These are phyloP conservation scores for Mortierella sp. DNA, from an alignment of 371 early-diverging fungal genomes.

Conservation along the genomic window DNA sequence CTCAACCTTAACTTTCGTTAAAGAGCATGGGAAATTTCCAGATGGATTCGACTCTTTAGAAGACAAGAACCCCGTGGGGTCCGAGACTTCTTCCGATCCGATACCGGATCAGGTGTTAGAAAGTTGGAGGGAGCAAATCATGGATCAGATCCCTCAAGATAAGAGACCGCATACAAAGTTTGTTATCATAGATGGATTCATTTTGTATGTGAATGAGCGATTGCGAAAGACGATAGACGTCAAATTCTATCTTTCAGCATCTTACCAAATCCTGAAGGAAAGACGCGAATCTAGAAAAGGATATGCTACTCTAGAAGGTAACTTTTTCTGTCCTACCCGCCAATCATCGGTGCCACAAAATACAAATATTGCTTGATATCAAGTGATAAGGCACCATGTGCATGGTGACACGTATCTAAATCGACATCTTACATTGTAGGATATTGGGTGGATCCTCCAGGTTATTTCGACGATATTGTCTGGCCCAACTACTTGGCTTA, in stretches of 20 bases:
- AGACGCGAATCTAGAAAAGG: slow-evolving; percentile 78
- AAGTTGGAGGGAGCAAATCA: slow-evolving; percentile 2
- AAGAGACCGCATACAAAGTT: slow-evolving; percentile 36
- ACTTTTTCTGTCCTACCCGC: too few species aligned
- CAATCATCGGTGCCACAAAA: too few species aligned
- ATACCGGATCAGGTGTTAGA: slow-evolving; percentile 28
- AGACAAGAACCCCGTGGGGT: slow-evolving; percentile 60
- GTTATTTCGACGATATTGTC: slow-evolving; percentile 86
- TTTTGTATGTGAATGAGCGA: slow-evolving; percentile 69
- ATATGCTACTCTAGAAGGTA: slow-evolving; percentile 85
- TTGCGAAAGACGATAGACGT: slow-evolving; percentile 67
- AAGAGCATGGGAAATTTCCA: slow-evolving; percentile 59
- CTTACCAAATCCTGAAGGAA: slow-evolving; percentile 69
- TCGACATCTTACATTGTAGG: slow-evolving; percentile 45
- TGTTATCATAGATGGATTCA: slow-evolving; percentile 87
- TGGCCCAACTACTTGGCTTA: slow-evolving; percentile 83
- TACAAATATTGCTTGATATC: too few species aligned
- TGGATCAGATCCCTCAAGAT: slow-evolving; percentile 9
- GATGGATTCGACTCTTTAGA: slow-evolving; percentile 61
- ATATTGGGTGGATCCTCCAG: slow-evolving; percentile 88
- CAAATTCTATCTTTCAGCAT: slow-evolving; percentile 73
- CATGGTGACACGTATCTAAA: neutral
- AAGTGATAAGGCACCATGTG: too few species aligned
- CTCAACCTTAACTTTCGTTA: slow-evolving; percentile 56
- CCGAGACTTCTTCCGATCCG: slow-evolving; percentile 23